Conservation (phyloP, 1,284 basidiomycete genomes). For the Singerocomus rubriflavus region DNA sequence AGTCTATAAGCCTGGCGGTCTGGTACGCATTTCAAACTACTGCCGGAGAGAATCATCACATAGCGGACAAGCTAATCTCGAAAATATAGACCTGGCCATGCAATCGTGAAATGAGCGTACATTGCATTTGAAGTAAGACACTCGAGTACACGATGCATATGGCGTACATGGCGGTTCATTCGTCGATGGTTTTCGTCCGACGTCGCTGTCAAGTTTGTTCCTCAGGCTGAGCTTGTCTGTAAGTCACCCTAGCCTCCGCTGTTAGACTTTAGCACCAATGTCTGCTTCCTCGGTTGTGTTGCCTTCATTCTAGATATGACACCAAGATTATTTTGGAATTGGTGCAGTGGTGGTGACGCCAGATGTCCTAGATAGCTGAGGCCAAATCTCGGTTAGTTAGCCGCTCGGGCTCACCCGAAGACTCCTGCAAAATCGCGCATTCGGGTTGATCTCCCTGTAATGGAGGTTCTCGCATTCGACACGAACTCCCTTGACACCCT, state of each 20-base stretch:
- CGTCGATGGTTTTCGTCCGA: neutral
- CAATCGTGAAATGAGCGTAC: neutral
- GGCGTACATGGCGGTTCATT: neutral
- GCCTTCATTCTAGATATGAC: too few species aligned
- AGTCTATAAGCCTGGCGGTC: neutral
- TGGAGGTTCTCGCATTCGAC: conserved; percentile 31
- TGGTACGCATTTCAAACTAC: neutral
- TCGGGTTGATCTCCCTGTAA: conserved; percentile 28
- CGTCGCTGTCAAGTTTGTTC: neutral
- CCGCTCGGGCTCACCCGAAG: conserved; percentile 33
- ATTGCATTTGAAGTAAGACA: conserved; percentile 8
- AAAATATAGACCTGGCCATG: neutral
- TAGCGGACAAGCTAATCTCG: neutral
- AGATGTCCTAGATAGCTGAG: neutral
- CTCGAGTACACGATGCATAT: neutral
- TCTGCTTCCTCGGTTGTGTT: neutral
- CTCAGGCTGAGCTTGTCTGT: neutral
- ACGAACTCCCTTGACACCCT: conserved; percentile 4
- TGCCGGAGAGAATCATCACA: neutral
- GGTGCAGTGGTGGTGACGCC: too few species aligned
- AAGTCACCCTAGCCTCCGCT: neutral
- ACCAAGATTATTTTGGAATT: too few species aligned
- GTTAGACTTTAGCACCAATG: too few species aligned
- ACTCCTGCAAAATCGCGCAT: neutral
- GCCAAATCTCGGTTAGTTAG: conserved; percentile 36